Percentiles rank a stretch among this genome's conserved stretches.
These are phyloP conservation scores for Fusarium ramigenum DNA, from an alignment of 2,329 filamentous ascomycete species.

Conservation along the genomic window DNA sequence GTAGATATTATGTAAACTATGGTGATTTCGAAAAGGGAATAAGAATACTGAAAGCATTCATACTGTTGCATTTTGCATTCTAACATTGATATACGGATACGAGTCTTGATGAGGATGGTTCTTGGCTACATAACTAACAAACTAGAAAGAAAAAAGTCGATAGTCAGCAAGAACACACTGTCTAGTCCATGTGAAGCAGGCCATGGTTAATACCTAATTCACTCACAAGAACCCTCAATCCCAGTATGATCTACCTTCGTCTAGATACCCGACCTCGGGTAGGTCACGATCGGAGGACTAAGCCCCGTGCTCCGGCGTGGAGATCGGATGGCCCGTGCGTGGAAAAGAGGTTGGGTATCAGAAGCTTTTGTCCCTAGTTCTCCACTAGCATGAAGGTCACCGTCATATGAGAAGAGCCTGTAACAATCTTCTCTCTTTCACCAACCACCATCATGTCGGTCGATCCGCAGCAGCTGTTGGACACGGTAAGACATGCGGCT, in stretches of 20 bases:
- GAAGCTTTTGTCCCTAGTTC: slow-evolving; percentile 35
- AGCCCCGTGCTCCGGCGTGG: slow-evolving; percentile 32
- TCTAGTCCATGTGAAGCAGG: not conserved
- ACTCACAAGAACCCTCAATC: not conserved
- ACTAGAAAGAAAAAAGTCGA: not conserved
- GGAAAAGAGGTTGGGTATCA: slow-evolving; percentile 38
- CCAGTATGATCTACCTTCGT: slow-evolving; percentile 8
- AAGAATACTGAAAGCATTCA: not conserved
- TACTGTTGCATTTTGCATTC: not conserved
- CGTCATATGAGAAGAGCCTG: slow-evolving; percentile 44
- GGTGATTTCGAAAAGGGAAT: not conserved
- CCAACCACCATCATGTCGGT: slow-evolving; percentile 70
- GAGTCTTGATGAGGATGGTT: not conserved
- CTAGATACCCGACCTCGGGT: slow-evolving; percentile 29
- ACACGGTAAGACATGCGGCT: slow-evolving; percentile 67
- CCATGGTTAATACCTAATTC: not conserved
- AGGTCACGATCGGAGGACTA: slow-evolving; percentile 19
- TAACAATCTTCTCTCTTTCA: slow-evolving; percentile 37
- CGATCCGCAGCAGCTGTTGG: slow-evolving; percentile 81
- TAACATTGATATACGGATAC: not conserved
- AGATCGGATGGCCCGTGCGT: slow-evolving; percentile 38
- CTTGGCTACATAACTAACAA: not conserved
- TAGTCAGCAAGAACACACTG: not conserved
- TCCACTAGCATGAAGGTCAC: slow-evolving; percentile 42
- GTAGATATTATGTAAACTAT: not conserved